Conservation (phyloP, 2,329 filamentous ascomycete genomes). For the Proliferodiscus dingleyae region DNA sequence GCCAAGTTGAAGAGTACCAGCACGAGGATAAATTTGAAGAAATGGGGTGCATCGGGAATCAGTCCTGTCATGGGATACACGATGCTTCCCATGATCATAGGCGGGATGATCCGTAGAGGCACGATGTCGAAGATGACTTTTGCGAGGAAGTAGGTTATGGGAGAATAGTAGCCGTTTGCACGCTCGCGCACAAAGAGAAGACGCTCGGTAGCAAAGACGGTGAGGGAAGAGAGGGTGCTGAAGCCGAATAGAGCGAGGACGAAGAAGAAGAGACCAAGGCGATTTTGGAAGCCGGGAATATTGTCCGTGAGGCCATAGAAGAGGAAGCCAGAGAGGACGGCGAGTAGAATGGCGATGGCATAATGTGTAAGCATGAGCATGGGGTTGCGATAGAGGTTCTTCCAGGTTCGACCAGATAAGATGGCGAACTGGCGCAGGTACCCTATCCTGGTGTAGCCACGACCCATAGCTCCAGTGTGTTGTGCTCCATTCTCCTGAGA, state of each 20-base stretch:
- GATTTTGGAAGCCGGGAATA: conserved; percentile 95
- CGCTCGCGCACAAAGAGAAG: conserved; percentile 88
- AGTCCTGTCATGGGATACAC: conserved; percentile 98
- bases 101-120: conserved; percentile 87
- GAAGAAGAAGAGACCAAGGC: conserved; percentile 96
- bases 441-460: conserved; percentile 77
- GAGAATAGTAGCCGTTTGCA: conserved; percentile 94
- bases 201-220: conserved; percentile 86
- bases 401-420: conserved; percentile 87
- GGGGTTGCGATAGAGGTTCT: conserved; percentile 93
- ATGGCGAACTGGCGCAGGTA: conserved; percentile 81
- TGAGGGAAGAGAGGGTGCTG: conserved; percentile 88
- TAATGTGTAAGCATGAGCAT: conserved; percentile 99
- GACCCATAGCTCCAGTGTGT: conserved; percentile 58
- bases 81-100: conserved; percentile 90
- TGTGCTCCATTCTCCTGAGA: conserved; percentile 45
- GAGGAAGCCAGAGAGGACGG: conserved; percentile 88
- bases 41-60: conserved; percentile 74
- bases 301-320: conserved; percentile 97
- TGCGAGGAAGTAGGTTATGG: conserved; percentile 86
- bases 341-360: conserved; percentile 90
- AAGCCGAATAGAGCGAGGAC: conserved; percentile 93
- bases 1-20: conserved; percentile 94
- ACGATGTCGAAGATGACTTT: conserved; percentile 99
- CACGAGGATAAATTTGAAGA: conserved; percentile 86